Conservation (phyloP, 805 yeast species). For the Myxozyma neglecta region DNA sequence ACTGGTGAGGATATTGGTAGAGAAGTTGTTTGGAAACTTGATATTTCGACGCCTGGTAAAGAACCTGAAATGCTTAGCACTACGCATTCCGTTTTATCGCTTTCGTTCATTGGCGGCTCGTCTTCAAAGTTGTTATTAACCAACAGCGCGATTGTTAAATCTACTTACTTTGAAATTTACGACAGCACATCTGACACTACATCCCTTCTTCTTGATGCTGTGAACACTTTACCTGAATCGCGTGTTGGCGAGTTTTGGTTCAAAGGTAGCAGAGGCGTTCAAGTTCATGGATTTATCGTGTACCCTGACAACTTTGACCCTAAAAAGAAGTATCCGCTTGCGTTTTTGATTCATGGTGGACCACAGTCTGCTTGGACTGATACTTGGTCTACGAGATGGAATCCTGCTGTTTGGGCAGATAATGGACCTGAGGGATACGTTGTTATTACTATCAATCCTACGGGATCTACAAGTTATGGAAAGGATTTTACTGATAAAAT, state of each 20-base stretch:
- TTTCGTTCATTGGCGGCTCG: conserved; percentile 13
- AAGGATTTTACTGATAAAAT: conserved; percentile 34
- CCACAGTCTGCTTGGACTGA: conserved; percentile 36
- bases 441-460: conserved; percentile 35
- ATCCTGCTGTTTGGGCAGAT: conserved; percentile 36
- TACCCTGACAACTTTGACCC: conserved; percentile 31
- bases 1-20: conserved; percentile 28
- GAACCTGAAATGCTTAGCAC: conserved; percentile 21
- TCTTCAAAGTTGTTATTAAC: conserved; percentile 17
- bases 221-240: conserved; percentile 7
- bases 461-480: conserved; percentile 37
- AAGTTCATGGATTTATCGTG: conserved; percentile 34
- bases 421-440: conserved; percentile 32
- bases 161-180: conserved; percentile 26
- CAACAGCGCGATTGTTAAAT: conserved; percentile 18
- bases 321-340: conserved; percentile 33
- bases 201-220: conserved; percentile 18
- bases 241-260: conserved; percentile 35
- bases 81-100: conserved; percentile 19
- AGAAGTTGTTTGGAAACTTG: conserved; percentile 21
- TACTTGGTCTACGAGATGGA: conserved; percentile 36
- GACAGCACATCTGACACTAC: conserved; percentile 9
- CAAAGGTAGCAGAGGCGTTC: conserved; percentile 30
- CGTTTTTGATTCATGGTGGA: conserved; percentile 37
- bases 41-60: not conserved